These are phyloP conservation scores for Sarcomyxa edulis DNA, from an alignment of 768 basidiomycete genomes.

Conservation along the genomic window DNA sequence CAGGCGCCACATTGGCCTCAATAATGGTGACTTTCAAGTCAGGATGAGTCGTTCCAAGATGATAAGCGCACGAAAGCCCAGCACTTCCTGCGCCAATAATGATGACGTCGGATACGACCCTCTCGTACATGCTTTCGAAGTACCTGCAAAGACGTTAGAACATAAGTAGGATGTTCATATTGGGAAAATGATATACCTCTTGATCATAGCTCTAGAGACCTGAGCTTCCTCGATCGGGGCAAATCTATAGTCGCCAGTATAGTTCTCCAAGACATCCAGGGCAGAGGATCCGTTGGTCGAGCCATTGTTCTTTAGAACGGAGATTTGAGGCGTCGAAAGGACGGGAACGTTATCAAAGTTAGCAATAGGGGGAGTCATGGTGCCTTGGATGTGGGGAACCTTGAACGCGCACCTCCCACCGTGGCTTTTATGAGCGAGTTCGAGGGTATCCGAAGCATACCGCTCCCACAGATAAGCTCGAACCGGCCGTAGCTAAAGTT, in stretches of 20 bases:
- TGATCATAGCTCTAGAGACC: conserved; percentile 74
- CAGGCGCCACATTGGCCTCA: conserved; percentile 77
- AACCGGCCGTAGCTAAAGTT: too few species aligned
- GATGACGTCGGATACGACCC: conserved; percentile 71
- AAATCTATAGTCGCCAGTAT: conserved; percentile 60
- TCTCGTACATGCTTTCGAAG: conserved; percentile 69
- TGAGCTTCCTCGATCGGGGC: conserved; percentile 74
- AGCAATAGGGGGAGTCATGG: too few species aligned
- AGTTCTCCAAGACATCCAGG: conserved; percentile 47
- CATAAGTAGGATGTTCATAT: background rate
- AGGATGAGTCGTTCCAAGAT: conserved; percentile 60
- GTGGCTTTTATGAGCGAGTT: too few species aligned
- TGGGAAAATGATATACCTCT: conserved; percentile 35
- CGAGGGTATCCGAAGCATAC: too few species aligned
- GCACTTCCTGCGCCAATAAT: conserved; percentile 71
- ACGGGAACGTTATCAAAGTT: too few species aligned
- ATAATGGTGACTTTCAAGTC: conserved; percentile 58
- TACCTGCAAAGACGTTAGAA: conserved; percentile 42
- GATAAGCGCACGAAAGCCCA: conserved; percentile 72
- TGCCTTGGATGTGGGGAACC: too few species aligned
- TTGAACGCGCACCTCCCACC: too few species aligned
- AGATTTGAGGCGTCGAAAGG: too few species aligned
- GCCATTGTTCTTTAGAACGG: too few species aligned
- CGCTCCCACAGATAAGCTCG: too few species aligned
- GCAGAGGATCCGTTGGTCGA: too few species aligned